Evolutionary conservation across 2,329 filamentous ascomycete genomes (phyloP), one percentile per base, ranked within the genome.

Genomic region (Cladosporium austrohemisphaericum): DNA sequence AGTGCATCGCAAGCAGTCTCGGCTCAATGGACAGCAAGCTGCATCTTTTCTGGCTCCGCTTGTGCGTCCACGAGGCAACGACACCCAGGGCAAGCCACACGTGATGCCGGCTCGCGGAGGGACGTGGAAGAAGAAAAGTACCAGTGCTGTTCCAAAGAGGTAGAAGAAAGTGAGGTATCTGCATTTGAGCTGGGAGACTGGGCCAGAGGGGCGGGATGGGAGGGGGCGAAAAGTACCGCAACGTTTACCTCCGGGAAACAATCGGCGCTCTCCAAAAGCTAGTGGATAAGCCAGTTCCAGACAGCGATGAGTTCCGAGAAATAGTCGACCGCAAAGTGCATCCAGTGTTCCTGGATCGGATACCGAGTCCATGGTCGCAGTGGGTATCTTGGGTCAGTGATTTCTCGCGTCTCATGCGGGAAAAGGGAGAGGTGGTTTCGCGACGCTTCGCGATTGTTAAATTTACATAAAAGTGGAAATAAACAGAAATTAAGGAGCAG

Each of bases 201-300:
- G 55, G 53, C 55, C 54, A 67, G 70, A 70, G 72, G 67, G 64
- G 57, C 71, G 60, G 73, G 71, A 69, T 68, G 69, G 38, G 62
- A 66, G 57, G 64, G 66, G 65, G 64, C 61, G 50, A 52, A 26
- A 43, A 63, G 62, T 60, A 40, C 60, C 59, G 59, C 54, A 49
- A 63, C 59, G 60, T 55, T 52, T 54, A 50, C 47, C 31, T 33
- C 44, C 44, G 44, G 19, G 44, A 47, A 64, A 65, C 59, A n/a
- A 52, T 49, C 62, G 63, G 43, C 60, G 52, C 62, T 57, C 59
- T 60, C 57, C 52, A 50, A 41, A 54, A 49, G 55, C 51, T 53
- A 53, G 6, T 43, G 55, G 50, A 37, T 37, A 52, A 49, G 49
- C 57, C 56, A 59, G 41, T 54, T 48, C 47, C 41, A 37, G 41